Evolutionary conservation across 169 alveolate genomes (phyloP).

Genomic region (Sarcocystis neurona): DNA sequence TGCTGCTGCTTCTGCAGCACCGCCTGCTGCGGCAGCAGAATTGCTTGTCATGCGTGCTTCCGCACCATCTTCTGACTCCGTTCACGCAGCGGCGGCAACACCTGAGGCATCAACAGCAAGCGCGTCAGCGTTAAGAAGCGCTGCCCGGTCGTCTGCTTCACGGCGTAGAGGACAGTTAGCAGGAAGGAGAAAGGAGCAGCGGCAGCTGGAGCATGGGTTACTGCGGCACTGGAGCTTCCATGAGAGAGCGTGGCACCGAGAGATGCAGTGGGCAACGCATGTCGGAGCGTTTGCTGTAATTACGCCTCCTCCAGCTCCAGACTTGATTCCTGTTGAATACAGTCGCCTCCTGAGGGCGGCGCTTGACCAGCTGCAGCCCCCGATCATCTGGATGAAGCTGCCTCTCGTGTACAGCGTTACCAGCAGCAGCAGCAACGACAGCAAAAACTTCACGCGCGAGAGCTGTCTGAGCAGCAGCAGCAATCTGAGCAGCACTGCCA

Average conservation of each 20-base stretch:
- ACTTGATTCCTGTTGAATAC: neutral
- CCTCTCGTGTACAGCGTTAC: conserved; percentile 34
- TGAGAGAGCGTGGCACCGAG: conserved; percentile 22
- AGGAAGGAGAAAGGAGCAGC: too few species aligned
- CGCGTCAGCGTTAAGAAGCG: too few species aligned
- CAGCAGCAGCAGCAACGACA: conserved; percentile 16
- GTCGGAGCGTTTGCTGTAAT: conserved; percentile 23
- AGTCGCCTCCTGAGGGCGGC: neutral
- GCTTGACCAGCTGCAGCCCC: conserved; percentile 57
- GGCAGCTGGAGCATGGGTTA: too few species aligned
- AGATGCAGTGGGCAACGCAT: conserved; percentile 38
- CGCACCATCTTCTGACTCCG: too few species aligned
- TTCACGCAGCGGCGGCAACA: too few species aligned
- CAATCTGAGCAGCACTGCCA: neutral
- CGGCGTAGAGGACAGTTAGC: too few species aligned
- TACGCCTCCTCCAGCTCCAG: neutral
- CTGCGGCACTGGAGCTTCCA: conserved; percentile 3
- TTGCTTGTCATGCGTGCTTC: too few species aligned
- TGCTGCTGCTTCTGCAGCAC: too few species aligned
- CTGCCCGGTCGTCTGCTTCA: too few species aligned
- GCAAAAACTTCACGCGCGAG: too few species aligned
- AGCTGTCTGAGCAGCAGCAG: conserved; percentile 49
- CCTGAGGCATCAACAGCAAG: too few species aligned
- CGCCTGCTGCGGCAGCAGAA: too few species aligned
- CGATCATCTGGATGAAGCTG: conserved; percentile 44